Percentiles rank a stretch among this genome's conserved stretches.
These are phyloP conservation scores for Monascus ruber DNA, from an alignment of 2,329 filamentous ascomycete genomes.

Conservation along the genomic window DNA sequence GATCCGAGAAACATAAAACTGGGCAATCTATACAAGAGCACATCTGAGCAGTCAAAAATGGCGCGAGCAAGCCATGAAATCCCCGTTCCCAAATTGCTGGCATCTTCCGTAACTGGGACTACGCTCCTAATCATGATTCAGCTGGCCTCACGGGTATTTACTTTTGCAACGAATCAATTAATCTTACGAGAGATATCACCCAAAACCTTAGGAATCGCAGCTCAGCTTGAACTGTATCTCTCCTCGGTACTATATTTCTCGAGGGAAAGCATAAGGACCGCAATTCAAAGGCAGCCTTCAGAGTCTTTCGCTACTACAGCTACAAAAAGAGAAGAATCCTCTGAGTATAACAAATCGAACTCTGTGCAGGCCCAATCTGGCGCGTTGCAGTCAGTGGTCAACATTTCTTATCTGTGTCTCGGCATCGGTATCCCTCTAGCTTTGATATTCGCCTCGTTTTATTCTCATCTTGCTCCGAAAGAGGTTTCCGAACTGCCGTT, in stretches of 20 bases:
- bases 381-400: slow-evolving; percentile 63
- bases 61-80: slow-evolving; percentile 6
- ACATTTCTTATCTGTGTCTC: slow-evolving; percentile 73
- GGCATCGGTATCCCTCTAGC: slow-evolving; percentile 56
- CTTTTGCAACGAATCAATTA: slow-evolving; percentile 84
- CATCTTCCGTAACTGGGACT: slow-evolving; percentile 52
- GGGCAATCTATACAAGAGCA: too few relatives aligned
- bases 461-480: slow-evolving; percentile 45
- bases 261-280: slow-evolving; percentile 80
- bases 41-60: slow-evolving; percentile 6
- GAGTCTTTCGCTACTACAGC: slow-evolving; percentile 9
- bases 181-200: slow-evolving; percentile 82
- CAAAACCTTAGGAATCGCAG: slow-evolving; percentile 68
- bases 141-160: slow-evolving; percentile 73
- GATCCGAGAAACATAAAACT: too few relatives aligned
- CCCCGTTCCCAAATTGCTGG: slow-evolving; percentile 11
- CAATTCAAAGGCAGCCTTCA: slow-evolving; percentile 65
- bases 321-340: slow-evolving; percentile 7
- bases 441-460: slow-evolving; percentile 53
- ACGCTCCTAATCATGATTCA: slow-evolving; percentile 82
- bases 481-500: slow-evolving; percentile 48
- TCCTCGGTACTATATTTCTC: slow-evolving; percentile 92
- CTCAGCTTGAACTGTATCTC: slow-evolving; percentile 86
- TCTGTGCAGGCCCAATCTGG: slow-evolving; percentile 8
- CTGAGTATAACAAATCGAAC: slow-evolving; percentile 1